Evolutionary conservation across 352 stramenopile species (phyloP).

Genomic region (Phytophthora litchii): DNA sequence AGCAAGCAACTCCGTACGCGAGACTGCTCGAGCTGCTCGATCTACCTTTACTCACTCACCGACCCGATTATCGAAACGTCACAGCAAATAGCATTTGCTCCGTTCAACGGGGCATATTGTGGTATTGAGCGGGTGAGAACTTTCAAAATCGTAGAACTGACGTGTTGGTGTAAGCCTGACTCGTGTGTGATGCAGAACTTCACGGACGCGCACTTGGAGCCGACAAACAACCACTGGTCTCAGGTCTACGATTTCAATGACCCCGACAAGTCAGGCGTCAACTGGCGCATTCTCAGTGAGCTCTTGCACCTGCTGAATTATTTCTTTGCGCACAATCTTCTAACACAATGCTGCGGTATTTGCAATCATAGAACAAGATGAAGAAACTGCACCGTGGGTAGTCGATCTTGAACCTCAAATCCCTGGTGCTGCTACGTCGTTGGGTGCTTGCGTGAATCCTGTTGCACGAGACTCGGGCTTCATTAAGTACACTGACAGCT

Average conservation of each 20-base stretch:
- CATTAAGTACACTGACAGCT: slow-evolving; percentile 54
- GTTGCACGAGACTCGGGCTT: slow-evolving; percentile 64
- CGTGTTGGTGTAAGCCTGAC: too few relatives aligned
- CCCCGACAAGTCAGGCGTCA: slow-evolving; percentile 72
- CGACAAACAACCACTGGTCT: slow-evolving; percentile 91
- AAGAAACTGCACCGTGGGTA: slow-evolving; percentile 52
- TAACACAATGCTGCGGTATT: slow-evolving; percentile 3
- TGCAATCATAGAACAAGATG: slow-evolving; percentile 40
- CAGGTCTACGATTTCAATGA: slow-evolving; percentile 94
- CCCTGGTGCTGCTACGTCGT: slow-evolving; percentile 30
- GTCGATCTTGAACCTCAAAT: slow-evolving; percentile 55
- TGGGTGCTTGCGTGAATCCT: slow-evolving; percentile 67
- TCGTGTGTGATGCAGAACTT: slow-evolving; percentile 56
- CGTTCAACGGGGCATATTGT: slow-evolving; percentile 89
- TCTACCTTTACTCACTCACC: slow-evolving; percentile 91
- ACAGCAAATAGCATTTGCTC: slow-evolving; percentile 82
- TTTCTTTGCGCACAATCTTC: neutral
- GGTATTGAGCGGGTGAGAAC: slow-evolving; percentile 54
- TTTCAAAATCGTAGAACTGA: neutral
- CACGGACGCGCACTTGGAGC: slow-evolving; percentile 65
- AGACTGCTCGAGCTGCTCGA: slow-evolving; percentile 81
- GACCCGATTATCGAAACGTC: slow-evolving; percentile 94
- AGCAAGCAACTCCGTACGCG: slow-evolving; percentile 92
- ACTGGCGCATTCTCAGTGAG: slow-evolving; percentile 74
- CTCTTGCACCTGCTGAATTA: neutral